Percentiles rank a stretch among this genome's conserved stretches.
Conservation (phyloP, 176 grass and related monocot species). For the Areca catechu region DNA sequence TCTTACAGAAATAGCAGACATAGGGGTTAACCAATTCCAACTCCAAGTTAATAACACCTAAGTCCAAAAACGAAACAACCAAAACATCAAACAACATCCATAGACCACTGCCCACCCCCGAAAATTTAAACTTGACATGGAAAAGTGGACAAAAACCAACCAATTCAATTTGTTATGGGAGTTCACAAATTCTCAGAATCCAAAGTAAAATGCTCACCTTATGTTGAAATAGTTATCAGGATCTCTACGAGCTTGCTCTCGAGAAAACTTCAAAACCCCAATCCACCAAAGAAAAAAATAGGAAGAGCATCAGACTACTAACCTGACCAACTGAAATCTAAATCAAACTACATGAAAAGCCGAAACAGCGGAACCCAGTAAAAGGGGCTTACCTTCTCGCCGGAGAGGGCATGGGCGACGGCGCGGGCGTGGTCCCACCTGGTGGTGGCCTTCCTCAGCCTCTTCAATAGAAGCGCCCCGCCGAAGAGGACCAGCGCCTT, state of each 20-base stretch:
- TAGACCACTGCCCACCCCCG: too few species aligned
- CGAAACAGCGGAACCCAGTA: background rate
- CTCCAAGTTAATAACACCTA: too few species aligned
- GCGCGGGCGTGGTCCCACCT: slow-evolving; percentile 82
- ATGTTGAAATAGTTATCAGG: slow-evolving; percentile 84
- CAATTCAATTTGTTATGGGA: too few species aligned
- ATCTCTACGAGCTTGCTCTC: slow-evolving; percentile 86
- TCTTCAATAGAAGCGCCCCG: slow-evolving; percentile 60
- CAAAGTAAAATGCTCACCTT: slow-evolving; percentile 33
- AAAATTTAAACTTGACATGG: too few species aligned
- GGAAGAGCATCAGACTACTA: slow-evolving; percentile 6
- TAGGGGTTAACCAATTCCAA: too few species aligned
- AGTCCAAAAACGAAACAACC: too few species aligned
- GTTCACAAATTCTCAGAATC: background rate
- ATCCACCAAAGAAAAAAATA: too few species aligned
- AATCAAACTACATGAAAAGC: background rate
- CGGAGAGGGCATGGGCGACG: slow-evolving; percentile 71
- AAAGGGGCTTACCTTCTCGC: slow-evolving; percentile 51
- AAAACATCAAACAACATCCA: too few species aligned
- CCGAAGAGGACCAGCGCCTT: slow-evolving; percentile 80
- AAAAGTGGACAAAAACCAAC: too few species aligned
- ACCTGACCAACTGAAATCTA: background rate
- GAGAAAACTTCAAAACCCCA: slow-evolving; percentile 62
- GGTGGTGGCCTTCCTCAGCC: slow-evolving; percentile 84
- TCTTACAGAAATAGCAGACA: too few species aligned